Percentiles rank a stretch among this genome's conserved stretches.
phyloP scores from a whole-genome alignment of 2,329 filamentous ascomycete genomes.

The Monosporascus sp. region DNA sequence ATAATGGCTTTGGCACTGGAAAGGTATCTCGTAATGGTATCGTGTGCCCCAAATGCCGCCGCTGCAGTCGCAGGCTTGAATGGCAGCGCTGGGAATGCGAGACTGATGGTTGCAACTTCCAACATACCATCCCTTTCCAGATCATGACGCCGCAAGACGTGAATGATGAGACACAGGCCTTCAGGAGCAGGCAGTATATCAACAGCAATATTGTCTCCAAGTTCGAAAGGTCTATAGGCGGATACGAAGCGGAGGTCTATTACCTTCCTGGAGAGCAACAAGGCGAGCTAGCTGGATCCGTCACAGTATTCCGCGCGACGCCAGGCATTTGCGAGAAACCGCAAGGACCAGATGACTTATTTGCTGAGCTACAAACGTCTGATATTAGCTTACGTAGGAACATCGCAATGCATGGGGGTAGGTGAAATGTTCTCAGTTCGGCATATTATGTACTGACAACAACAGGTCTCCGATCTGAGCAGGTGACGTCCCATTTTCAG shows the following conservation, averaged over 20 bases:
- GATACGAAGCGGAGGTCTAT: slow-evolving; percentile 33
- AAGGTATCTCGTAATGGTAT: slow-evolving; percentile 55
- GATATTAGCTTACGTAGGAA: slow-evolving; percentile 43
- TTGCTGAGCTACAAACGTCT: slow-evolving; percentile 1
- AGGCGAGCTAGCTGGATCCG: slow-evolving; percentile 39
- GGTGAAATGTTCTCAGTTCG: slow-evolving; percentile 22
- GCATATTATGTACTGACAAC: slow-evolving; percentile 18
- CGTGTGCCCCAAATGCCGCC: slow-evolving; percentile 58
- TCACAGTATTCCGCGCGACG: slow-evolving; percentile 54
- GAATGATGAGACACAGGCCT: slow-evolving; percentile 3
- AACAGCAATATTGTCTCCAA: slow-evolving; percentile 1
- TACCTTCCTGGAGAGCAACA: slow-evolving; percentile 37
- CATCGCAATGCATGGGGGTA: slow-evolving; percentile 27
- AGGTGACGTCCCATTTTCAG: slow-evolving; percentile 46
- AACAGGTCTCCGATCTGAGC: slow-evolving; percentile 31
- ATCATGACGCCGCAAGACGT: slow-evolving; percentile 17
- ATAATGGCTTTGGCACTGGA: slow-evolving; percentile 39
- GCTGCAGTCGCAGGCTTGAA: slow-evolving; percentile 53
- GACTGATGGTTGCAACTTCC: slow-evolving; percentile 44
- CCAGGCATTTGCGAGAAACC: slow-evolving; percentile 41
- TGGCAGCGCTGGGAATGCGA: slow-evolving; percentile 62
- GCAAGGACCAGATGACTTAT: slow-evolving; percentile 49
- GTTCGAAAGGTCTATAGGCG: slow-evolving; percentile 5
- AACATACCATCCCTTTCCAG: slow-evolving; percentile 25
- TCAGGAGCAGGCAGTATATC: neutral